Conservation (phyloP, 225 moss, liverwort and hornwort species). For the Polytrichum commune region DNA sequence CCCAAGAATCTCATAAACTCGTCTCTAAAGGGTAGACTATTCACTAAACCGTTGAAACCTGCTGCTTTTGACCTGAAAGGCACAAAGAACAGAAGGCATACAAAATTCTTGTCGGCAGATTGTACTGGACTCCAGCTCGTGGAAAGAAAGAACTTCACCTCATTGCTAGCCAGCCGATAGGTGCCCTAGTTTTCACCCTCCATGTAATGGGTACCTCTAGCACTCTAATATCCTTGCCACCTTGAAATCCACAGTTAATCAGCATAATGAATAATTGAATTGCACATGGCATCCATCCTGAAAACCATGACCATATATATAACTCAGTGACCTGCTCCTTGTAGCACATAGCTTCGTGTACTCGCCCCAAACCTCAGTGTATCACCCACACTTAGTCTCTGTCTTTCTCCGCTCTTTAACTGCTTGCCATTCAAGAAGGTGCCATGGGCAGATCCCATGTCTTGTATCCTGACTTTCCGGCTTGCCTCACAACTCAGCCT, state of each 20-base stretch:
- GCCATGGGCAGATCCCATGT: slow-evolving; percentile 47
- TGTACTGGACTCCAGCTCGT: not conserved
- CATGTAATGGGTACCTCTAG: not conserved
- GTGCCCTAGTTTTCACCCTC: not conserved
- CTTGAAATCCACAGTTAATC: no score
- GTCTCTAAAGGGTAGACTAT: no score
- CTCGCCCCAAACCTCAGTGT: slow-evolving; percentile 46
- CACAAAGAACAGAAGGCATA: not conserved
- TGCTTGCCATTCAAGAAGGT: slow-evolving; percentile 36
- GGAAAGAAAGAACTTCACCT: not conserved
- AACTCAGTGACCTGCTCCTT: not conserved
- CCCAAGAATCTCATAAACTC: no score
- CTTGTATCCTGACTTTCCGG: slow-evolving; percentile 23
- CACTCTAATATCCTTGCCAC: no score
- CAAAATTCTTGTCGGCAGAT: slow-evolving; percentile 1
- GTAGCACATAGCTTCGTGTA: slow-evolving; percentile 44
- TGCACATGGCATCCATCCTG: no score
- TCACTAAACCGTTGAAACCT: no score
- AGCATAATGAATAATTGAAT: no score
- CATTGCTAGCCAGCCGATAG: not conserved
- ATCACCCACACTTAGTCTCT: slow-evolving; percentile 29
- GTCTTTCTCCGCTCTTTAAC: slow-evolving; percentile 17
- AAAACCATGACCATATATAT: not conserved
- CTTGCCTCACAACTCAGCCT: slow-evolving; percentile 28
- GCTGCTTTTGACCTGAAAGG: no score